Base-by-base conservation (phyloP, 202 grass and related monocot genomes). In the Zizania palustris region DNA sequence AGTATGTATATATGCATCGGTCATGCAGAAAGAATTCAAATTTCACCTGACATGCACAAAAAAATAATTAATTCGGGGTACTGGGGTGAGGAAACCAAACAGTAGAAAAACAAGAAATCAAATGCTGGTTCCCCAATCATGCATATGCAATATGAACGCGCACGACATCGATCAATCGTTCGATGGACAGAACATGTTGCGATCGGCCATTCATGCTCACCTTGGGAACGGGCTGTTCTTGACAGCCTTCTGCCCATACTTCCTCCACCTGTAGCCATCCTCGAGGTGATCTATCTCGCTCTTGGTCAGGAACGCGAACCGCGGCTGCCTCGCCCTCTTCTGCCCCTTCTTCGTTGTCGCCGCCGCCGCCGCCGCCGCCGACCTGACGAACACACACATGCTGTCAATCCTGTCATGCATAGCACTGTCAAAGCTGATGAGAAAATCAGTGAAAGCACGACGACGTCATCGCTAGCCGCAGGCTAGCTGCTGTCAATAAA, bases 161-260 rank as follows among this genome's bases (percentile, higher is more conserved):
- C 20, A 55, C 22, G 42, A 74, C 3, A 82, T 7, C 7, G 51
- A 82, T 67, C 13, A 60, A 73, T 76, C 4, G 39, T n/a, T 36
- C 4, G 6, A 48, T 54, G 7, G 60, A 41, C 28, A 28, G 28
- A 28, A 28, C 28, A 28, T 0, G 28, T 53, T 35, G 38, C 5
- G 45, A 80, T 65, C 11, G 63, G 67, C 44, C 5, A 16, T 54
- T 12, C 1, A 11, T 4, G 41, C 39, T 71, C 20, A 97, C 94
- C 94, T 97, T 73, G 94, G 94, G 82, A 88, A 97, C 61, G 91
- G 94, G 85, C 91, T 97, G 80, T 97, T 93, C 85, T 97, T 97
- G 67, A 97, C 91, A 20, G 91, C 89, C 50, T 97, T 97, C 77
- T 97, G 91, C 1, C 94, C 94, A 60, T 97, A 97, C 80, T 97